Evolutionary conservation across 306 rosid genomes (phyloP).

Genomic region (Arachis hypogaea): DNA sequence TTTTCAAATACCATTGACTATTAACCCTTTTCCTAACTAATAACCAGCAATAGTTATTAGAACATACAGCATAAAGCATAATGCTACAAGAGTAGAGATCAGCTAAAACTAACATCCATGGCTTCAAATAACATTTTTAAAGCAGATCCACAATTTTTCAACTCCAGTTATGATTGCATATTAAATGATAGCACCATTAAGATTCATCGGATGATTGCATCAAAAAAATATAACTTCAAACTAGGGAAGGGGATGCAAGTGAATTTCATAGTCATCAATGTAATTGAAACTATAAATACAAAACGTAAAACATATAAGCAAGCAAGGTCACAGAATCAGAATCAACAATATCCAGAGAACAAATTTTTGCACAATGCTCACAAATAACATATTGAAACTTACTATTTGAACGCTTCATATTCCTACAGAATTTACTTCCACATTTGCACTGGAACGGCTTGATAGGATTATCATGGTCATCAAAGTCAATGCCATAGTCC

Average conservation of each 20-base stretch:
- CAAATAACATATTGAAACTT: conserved; percentile 44
- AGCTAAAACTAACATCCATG: conserved; percentile 2
- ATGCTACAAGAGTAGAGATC: conserved; percentile 8
- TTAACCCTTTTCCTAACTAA: background rate
- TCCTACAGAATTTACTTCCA: conserved; percentile 93
- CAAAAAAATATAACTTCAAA: conserved; percentile 3
- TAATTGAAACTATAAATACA: conserved; percentile 5
- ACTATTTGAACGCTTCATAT: conserved; percentile 70
- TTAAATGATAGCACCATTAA: conserved; percentile 19
- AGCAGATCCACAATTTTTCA: background rate
- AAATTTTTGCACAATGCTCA: background rate
- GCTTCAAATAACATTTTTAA: background rate
- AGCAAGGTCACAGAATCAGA: too few species aligned
- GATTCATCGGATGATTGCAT: conserved; percentile 6
- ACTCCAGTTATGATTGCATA: background rate
- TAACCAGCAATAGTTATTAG: background rate
- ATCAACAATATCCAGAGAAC: background rate
- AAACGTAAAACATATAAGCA: conserved; percentile 4
- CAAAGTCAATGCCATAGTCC: conserved; percentile 94
- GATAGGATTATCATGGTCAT: conserved; percentile 67
- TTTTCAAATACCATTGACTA: too few species aligned
- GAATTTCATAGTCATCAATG: conserved; percentile 15
- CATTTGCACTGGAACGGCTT: conserved; percentile 73
- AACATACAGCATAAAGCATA: conserved; percentile 12
- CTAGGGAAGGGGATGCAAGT: background rate